Conservation (phyloP, 2,329 filamentous ascomycete genomes). For the Fusarium lyarnte region DNA sequence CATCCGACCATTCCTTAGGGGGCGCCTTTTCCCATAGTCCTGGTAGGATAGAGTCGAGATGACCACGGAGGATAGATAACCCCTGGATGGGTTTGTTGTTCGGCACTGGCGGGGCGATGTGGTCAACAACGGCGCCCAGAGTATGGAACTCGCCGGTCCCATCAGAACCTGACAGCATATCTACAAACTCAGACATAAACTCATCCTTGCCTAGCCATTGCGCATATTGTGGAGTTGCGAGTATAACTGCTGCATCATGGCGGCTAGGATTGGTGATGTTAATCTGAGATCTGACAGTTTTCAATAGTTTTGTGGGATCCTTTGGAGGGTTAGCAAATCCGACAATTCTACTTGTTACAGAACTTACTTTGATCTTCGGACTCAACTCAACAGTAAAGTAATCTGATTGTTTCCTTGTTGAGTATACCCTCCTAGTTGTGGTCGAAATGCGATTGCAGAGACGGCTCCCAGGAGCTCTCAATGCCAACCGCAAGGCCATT, state of each 20-base stretch:
- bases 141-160: slow-evolving; percentile 56
- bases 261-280: slow-evolving; percentile 42
- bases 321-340: slow-evolving; percentile 16
- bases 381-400: slow-evolving; percentile 39
- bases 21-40: slow-evolving; percentile 53
- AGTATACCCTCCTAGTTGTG: slow-evolving; percentile 36
- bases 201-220: slow-evolving; percentile 56
- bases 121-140: slow-evolving; percentile 66
- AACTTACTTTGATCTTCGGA: slow-evolving; percentile 19
- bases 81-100: slow-evolving; percentile 51
- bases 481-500: slow-evolving; percentile 38
- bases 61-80: slow-evolving; percentile 62
- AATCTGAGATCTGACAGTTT: slow-evolving; percentile 33
- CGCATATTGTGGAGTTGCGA: slow-evolving; percentile 61
- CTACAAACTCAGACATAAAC: slow-evolving; percentile 56
- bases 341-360: neutral
- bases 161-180: slow-evolving; percentile 56
- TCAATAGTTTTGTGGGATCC: slow-evolving; percentile 29
- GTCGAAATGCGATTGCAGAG: slow-evolving; percentile 20
- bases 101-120: slow-evolving; percentile 53
- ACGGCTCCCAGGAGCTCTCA: slow-evolving; percentile 33
- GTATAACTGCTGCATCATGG: slow-evolving; percentile 58
- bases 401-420: slow-evolving; percentile 17
- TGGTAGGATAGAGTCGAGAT: slow-evolving; percentile 54
- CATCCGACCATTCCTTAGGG: slow-evolving; percentile 42